Evolutionary conservation across 202 grass and related monocot species (phyloP), one percentile per base, ranked within the genome.

Genomic region (Carex sylvatica): DNA sequence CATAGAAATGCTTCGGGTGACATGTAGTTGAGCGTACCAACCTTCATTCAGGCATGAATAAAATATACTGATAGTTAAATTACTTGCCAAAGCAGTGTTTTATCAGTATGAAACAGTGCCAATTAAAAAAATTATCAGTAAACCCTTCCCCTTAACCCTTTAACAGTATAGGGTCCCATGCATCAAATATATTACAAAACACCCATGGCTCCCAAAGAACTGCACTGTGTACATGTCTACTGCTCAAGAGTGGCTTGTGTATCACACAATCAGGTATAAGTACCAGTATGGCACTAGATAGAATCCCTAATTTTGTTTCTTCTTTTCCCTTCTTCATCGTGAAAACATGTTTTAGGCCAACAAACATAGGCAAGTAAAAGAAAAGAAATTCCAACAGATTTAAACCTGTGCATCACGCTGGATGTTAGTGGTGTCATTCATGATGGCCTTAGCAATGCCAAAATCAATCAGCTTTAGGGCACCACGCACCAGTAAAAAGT

Each of bases 21-120:
- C 92, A 99, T 99, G 85, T 99, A 99, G 84, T 99, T 99, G 31
- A 99, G 83, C 22, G 96, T 96, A 72, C 93, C 96, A 62, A 95
- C 93, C 96, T 96, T 90, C 42, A 87, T 69, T 36, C 33, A 85
- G 78, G 18, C 51, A 56, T 76, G 8, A 6, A 56, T 38, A 40
- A 44, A 35, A 14, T 12, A 83, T 65, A 28, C 67, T 31, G 26
- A 38, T 5, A 56, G 26, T 76, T 56, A 58, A 55, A 56, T 13
- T 75, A 54, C 18, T 35, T 76, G 15, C 15, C 28, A 77, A 58
- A 33, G 33, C 73, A 71, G 38, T 71, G 63, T 18, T 33, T 11
- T 24, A 72, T 71, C 8, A 5, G 38, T 71, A 71, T 46, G 28
- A 65, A 72, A 23, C 69, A 72, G 42, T 72, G 20, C 38, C 1